Evolutionary conservation across 768 basidiomycete genomes (phyloP).

Genomic region (Russula vinacea): DNA sequence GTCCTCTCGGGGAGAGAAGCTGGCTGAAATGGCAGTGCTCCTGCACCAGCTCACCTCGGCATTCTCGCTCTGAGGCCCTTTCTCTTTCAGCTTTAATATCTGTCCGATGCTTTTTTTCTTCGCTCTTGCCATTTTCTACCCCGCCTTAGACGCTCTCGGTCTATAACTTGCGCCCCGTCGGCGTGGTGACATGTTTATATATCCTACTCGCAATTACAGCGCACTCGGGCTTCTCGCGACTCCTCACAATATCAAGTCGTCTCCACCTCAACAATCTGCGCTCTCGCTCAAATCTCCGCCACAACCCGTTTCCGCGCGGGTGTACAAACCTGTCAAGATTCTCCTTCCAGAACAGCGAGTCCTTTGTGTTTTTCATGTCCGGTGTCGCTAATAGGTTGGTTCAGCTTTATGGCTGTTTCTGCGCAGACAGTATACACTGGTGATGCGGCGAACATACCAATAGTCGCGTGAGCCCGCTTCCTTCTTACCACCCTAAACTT

Average conservation of each 20-base stretch:
- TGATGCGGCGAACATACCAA: constrained; percentile 43
- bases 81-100: constrained; percentile 15
- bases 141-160: constrained; percentile 11
- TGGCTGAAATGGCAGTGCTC: constrained; percentile 21
- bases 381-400: constrained; percentile 8
- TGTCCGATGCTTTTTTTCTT: constrained; percentile 10
- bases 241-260: constrained; percentile 4
- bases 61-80: constrained; percentile 11
- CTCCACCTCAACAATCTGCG: constrained; percentile 3
- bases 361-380: constrained; percentile 15
- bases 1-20: constrained; percentile 18
- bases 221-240: constrained; percentile 9
- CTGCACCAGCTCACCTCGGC: constrained; percentile 20
- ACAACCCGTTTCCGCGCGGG: constrained; percentile 6
- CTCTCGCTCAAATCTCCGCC: not conserved
- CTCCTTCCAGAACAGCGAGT: constrained; percentile 33
- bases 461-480: constrained; percentile 47
- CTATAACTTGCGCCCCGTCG: constrained; percentile 15
- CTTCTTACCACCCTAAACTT: not conserved
- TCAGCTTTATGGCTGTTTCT: constrained; percentile 48
- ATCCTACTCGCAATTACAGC: constrained; percentile 17
- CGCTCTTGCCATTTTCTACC: constrained; percentile 17
- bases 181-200: constrained; percentile 24
- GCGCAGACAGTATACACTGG: constrained; percentile 46
- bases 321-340: constrained; percentile 32